Base-by-base conservation (phyloP, 176 grass and related monocot genomes). In the Oryza punctata region DNA sequence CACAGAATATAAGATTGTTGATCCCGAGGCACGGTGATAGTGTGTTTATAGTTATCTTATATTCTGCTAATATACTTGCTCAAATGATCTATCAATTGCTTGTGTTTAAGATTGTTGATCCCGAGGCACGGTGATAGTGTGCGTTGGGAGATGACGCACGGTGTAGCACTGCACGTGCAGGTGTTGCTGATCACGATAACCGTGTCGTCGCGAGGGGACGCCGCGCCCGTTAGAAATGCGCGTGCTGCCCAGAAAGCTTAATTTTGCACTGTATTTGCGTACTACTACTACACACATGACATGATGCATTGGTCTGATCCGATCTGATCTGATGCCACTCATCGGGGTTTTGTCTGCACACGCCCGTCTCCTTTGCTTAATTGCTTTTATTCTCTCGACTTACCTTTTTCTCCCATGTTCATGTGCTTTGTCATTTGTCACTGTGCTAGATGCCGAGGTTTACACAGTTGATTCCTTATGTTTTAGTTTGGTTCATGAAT, bases 121-220 rank as follows among this genome's bases (percentile, higher is more conserved):
- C 28, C 28, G 28, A 29, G 28, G 28, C 28, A 29, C 28, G 28
- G 28, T 29, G 28, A 29, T 29, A 2, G 33, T 35, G 33, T 21
- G 50, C 50, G 0, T 21, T 19, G 50, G 50, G 50, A 21, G 50
- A 54, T 54, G 16, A 54, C 18, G 33, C 33, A 35, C 33, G 33
- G 33, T 35, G 33, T 35, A 35, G 33, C 33, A 35, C 5, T 54
- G 78, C 78, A 87, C 76, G 80, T 83, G 86, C 57, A 41, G 8
- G 16, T 12, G 13, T 2, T 49, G 70, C 61, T n/a, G 63, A 59
- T 25, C 87, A 81, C 87, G 81, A 75, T 76, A 63, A 33, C 41
- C 9, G 10, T 84, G 87, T 80, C 81, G 35, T 27, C 32, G 10
- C 13, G 21, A 46, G 69, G 28, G 81, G 87, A 74, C 68, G 75